Evolutionary conservation across 805 yeast genomes (phyloP), one percentile per base, ranked within the genome.

Genomic region (Ogataea philodendri): DNA sequence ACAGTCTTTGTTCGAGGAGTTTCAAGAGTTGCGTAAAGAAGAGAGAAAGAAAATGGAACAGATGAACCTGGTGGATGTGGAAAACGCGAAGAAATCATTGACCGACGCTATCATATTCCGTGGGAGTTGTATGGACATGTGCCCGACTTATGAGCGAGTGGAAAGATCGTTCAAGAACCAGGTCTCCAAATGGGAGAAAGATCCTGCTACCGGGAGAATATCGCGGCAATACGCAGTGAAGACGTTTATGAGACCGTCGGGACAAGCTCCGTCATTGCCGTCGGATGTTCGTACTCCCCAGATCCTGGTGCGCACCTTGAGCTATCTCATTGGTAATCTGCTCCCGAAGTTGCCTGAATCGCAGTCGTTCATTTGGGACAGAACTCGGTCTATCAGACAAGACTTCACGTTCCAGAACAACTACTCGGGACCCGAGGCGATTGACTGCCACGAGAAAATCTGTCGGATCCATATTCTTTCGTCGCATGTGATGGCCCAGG

Each of bases 361-460:
- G 1, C 97, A 93, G 51, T 75, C 95, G 0, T 90, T 93, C 49
- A 62, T 93, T 7, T 94, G 99, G 98, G 97, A 93, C 60, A 73
- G 99, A 60, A 93, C 97, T 14, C 73, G 99, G 48, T 87, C 97
- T 0, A 89, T 93, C 27, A 73, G 99, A 54, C 97, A 93, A 59
- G 99, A 93, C 59, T 93, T 93, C 60, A 89, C 97, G 0, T 89
- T 85, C 54, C 98, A 93, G 55, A 90, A 90, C 57, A 90, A 93
- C 54, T 90, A 80, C 51, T 81, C 80, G 26, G 98, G 97, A 0
- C 84, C 89, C 2, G 97, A 93, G 56, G 94, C 97, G 2, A 75
- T 90, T 7, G 90, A 83, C 47, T 93, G 97, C 59, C 85, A 86
- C 52, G 98, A 93, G 59, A 67, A 81, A 34, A 93, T 93, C 48